Evolutionary conservation across 352 stramenopile genomes (phyloP), one percentile per base, ranked within the genome.

Genomic region (Thalassiosira mediterranea): DNA sequence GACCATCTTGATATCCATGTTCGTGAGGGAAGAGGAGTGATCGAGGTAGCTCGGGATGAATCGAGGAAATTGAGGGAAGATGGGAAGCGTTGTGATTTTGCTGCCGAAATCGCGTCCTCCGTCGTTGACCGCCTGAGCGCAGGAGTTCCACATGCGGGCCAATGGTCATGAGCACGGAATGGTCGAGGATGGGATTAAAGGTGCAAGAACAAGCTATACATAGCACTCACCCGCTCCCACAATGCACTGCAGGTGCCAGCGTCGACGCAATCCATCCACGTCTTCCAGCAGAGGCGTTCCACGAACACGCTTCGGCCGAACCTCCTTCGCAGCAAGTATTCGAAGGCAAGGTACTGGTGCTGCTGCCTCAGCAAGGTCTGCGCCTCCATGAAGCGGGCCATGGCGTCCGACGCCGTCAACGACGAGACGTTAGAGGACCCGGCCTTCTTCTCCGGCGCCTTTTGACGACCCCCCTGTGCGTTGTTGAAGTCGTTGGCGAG

Each of bases 21-120:
- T 60, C 38, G 17, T 58, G 59, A n/a, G 70, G 37, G 66, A 68
- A 46, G 65, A 65, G 44, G 77, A 85, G 60, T 94, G 84, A 76
- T 94, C 88, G 1, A 94, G 71, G 65, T 91, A 92, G 60, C 80
- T 87, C 38, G 88, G 88, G 52, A 94, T 91, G 56, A 86, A 89
- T 5, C 86, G 72, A 38, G 68, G 81, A 47, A 94, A 94, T 70
- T 92, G 84, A 29, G 88, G 87, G 57, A 79, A 82, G 46, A 83
- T 81, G 25, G 86, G 88, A 44, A 92, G 69, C 4, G 84, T 88
- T 8, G 77, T 73, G 48, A 94, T 60, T 54, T 89, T 88, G 72
- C 75, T 87, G 44, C 76, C 56, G 59, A 88, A 83, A 77, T 94
- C 88, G 15, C 88, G 67, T 60, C 90, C 89, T 32, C 88, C 86